A percentile compares a stretch with the other conserved stretches of the same genome.
These are phyloP conservation scores for Stropharia rugosoannulata DNA, from an alignment of 768 basidiomycete species.

Conservation along the genomic window DNA sequence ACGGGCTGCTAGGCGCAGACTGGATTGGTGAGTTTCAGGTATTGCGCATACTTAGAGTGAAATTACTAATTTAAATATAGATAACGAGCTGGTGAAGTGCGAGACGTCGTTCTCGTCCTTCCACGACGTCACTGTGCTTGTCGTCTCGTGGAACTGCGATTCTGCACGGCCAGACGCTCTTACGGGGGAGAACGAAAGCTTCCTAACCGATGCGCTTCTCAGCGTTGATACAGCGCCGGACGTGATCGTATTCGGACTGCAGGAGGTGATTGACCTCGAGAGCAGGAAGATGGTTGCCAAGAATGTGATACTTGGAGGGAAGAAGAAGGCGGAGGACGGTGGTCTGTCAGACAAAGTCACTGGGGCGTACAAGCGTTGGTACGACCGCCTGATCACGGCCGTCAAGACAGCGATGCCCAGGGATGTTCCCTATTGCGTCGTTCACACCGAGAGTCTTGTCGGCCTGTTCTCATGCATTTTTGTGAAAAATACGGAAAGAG, in stretches of 20 bases:
- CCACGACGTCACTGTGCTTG: slow-evolving; percentile 72
- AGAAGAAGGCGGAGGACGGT: slow-evolving; percentile 57
- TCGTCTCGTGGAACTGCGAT: slow-evolving; percentile 93
- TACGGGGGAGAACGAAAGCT: slow-evolving; percentile 66
- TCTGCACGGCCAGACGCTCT: slow-evolving; percentile 81
- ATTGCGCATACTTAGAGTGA: neutral
- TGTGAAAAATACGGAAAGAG: slow-evolving; percentile 64
- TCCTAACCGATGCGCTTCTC: slow-evolving; percentile 74
- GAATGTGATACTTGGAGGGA: slow-evolving; percentile 79
- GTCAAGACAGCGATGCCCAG: slow-evolving; percentile 75
- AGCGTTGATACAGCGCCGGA: slow-evolving; percentile 76
- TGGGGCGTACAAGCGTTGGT: slow-evolving; percentile 85
- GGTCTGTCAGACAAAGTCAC: slow-evolving; percentile 82
- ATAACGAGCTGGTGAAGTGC: slow-evolving; percentile 70
- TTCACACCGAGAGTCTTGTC: slow-evolving; percentile 85
- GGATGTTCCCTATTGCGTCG: slow-evolving; percentile 73
- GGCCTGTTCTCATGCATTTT: slow-evolving; percentile 83
- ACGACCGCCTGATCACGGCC: slow-evolving; percentile 71
- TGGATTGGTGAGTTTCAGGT: slow-evolving; percentile 75
- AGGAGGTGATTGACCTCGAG: slow-evolving; percentile 96
- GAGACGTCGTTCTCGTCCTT: slow-evolving; percentile 80
- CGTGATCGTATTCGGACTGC: slow-evolving; percentile 91
- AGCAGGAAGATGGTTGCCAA: slow-evolving; percentile 91
- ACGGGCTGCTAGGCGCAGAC: slow-evolving; percentile 80
- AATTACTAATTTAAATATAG: slow-evolving; percentile 34